Base-by-base conservation (phyloP, 2,329 filamentous ascomycete genomes). In the Fusarium graminum region DNA sequence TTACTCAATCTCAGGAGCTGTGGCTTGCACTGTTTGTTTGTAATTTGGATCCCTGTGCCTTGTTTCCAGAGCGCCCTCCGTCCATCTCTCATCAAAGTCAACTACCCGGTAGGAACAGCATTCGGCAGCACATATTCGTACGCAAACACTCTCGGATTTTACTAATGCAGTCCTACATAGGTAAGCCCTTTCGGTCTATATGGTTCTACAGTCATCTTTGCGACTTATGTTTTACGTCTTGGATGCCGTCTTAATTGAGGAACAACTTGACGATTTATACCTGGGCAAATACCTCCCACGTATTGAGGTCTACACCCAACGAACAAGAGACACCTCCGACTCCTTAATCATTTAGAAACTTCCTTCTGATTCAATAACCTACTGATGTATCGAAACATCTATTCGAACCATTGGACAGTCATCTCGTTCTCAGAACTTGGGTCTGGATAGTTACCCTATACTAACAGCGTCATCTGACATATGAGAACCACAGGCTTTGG, bases 81-180 rank as follows among this genome's bases (percentile, higher is more conserved):
- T 17, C n/a, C n/a, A 16, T 17, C 19, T 4, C 4, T n/a, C 4
- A 2, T 50, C 25, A 25, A 16, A 16, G 2, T 17, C 2, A 12
- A 10, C 42, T 50, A 52, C 51, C 26, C 30, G 17, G 25, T 34
- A 26, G 19, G 8, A 9, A 5, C n/a, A 6, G 30, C 25, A 25
- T 17, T 7, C 5, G 6, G 19, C 4, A 2, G 29, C 3, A 12
- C 5, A 50, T 4, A 1, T 4, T 1, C 4, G 2, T 6, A 17
- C 4, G 29, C 41, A 43, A 11, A 11, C 13, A 17, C 14, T 17
- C 8, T 29, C 4, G 26, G 12, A 8, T 12, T 17, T 1, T 11
- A 9, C n/a, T 9, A n/a, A 36, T 9, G 10, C 3, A 10, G 16
- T 2, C 5, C n/a, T 5, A 1, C 1, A 4, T 17, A 2, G 1